Percentiles rank a stretch among this genome's conserved stretches.
Evolutionary conservation across 2,329 filamentous ascomycete genomes (phyloP).

Genomic region (Alternaria sp.): DNA sequence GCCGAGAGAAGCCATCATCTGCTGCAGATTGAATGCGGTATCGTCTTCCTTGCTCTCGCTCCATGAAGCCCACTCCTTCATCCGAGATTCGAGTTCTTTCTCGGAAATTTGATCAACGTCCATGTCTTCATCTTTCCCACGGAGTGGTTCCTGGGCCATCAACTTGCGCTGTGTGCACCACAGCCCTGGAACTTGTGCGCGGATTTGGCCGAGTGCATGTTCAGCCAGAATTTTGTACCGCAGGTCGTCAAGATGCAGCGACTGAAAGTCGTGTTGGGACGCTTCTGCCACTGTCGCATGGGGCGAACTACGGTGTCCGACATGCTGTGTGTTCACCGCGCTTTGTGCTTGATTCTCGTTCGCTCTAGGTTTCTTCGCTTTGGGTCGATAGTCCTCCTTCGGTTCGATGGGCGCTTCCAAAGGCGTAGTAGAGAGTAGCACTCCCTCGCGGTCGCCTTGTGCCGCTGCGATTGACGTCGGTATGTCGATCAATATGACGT

Average conservation of each 20-base stretch:
- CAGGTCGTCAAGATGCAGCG: constrained; percentile 6
- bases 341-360: constrained; percentile 47
- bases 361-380: constrained; percentile 53
- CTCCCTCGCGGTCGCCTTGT: constrained; percentile 59
- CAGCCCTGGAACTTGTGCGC: constrained; percentile 26
- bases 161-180: constrained; percentile 38
- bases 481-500: constrained; percentile 70
- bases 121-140: constrained; percentile 18
- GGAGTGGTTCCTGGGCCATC: constrained; percentile 24
- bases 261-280: constrained; percentile 2
- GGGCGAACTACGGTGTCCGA: background rate
- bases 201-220: constrained; percentile 48
- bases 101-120: constrained; percentile 30
- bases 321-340: constrained; percentile 42
- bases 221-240: constrained; percentile 48
- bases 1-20: constrained; percentile 45
- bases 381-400: constrained; percentile 60
- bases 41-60: constrained; percentile 32
- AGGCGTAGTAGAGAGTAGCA: constrained; percentile 56
- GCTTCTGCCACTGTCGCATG: background rate
- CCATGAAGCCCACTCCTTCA: constrained; percentile 38
- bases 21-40: constrained; percentile 37
- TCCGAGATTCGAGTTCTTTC: constrained; percentile 35
- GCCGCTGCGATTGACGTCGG: constrained; percentile 72
- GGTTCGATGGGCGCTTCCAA: constrained; percentile 56